Evolutionary conservation across 176 grass and related monocot genomes (phyloP), one percentile per base, ranked within the genome.

Genomic region (Musa schizocarpa): DNA sequence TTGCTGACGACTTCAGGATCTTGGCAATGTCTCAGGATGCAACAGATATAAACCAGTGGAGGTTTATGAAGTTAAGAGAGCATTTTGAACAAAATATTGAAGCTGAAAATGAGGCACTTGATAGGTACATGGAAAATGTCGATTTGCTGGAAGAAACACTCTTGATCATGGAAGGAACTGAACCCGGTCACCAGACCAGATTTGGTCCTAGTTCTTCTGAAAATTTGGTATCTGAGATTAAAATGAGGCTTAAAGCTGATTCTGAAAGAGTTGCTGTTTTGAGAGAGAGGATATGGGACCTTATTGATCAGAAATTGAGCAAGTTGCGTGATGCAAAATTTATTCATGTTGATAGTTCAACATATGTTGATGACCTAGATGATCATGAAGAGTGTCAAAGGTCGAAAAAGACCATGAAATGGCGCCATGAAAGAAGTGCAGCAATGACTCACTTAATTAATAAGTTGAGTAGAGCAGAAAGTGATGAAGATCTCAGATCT

Each of bases 71-170:
- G 79, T 82, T 99, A 82, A 99, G 80, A 72, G 88, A 91, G 76
- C 90, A 99, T 65, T 77, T 91, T 73, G 83, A 93, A 87, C 83
- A 53, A 82, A 81, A 98, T 73, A 74, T 89, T 13, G 90, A 98
- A 85, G 86, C 73, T 78, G 94, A 93, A 81, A 86, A 86, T 84
- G 94, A 96, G 82, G 87, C 89, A 76, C 92, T 86, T 63, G 86
- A 98, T 50, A 89, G 90, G 22, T 98, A 98, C 34, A 85, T 84
- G 75, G 82, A 85, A 56, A 91, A 91, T 78, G 83, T 91, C 22
- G 70, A 72, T n/a, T 75, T 93, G 59, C 82, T 99, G 14, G 88
- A 94, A 86, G 90, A 99, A 89, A 80, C 81, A 54, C 91, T 98
- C 81, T 85, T 75, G 54, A 61, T 80, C 29, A 54, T 51, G 7